Conservation (phyloP, 192 early-diverging fungal species). For the Helicostylum pulchrum region DNA sequence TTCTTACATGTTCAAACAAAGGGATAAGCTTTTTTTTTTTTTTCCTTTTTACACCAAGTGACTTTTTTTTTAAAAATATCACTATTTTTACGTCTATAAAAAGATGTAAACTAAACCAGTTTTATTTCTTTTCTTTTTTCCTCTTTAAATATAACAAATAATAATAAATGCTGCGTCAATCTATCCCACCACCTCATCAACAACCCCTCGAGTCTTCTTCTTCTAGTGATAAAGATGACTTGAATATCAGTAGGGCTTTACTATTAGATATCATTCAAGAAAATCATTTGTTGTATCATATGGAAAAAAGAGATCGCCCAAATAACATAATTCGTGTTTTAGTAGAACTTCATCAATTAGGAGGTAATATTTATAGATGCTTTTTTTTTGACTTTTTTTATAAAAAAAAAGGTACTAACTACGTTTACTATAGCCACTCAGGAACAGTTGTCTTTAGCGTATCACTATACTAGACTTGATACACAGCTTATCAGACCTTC, state of each 20-base stretch:
- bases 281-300: slow-evolving; percentile 12
- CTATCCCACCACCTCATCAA: no score
- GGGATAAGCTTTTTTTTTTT: no score
- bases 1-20: no score
- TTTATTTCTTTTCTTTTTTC: no score
- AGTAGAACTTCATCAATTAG: slow-evolving; percentile 17
- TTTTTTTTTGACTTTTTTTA: not conserved
- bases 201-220: no score
- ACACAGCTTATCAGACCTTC: slow-evolving; percentile 1
- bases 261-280: slow-evolving; percentile 4
- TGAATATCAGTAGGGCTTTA: slow-evolving; percentile 1
- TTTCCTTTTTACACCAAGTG: not conserved
- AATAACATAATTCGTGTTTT: slow-evolving; percentile 12
- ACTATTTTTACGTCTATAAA: no score
- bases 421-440: slow-evolving; percentile 9
- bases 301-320: slow-evolving; percentile 21
- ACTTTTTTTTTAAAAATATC: slow-evolving; percentile 8
- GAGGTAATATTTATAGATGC: slow-evolving; percentile 13
- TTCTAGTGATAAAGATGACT: not conserved
- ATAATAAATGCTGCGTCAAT: no score
- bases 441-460: slow-evolving; percentile 12
- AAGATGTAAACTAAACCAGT: no score
- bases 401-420: not conserved
- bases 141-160: no score
- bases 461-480: not conserved